These are phyloP conservation scores for Roridomyces roridus DNA, from an alignment of 768 basidiomycete species.

Conservation along the genomic window DNA sequence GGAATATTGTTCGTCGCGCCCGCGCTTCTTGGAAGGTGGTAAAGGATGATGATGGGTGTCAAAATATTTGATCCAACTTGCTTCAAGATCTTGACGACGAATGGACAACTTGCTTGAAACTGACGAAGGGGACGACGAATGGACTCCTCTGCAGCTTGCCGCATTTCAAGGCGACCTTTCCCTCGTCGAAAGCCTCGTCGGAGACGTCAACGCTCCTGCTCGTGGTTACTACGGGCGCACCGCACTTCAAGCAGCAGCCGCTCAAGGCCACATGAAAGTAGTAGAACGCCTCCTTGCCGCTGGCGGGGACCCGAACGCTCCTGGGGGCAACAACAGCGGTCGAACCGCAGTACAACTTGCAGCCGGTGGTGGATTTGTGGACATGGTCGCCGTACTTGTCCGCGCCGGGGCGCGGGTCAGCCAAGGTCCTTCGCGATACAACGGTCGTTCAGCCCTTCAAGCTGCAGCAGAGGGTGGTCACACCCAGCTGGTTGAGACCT, in stretches of 20 bases:
- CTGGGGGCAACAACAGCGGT: slow-evolving; percentile 19
- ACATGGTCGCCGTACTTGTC: slow-evolving; percentile 4
- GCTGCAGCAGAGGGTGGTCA: slow-evolving; percentile 17
- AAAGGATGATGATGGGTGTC: no score
- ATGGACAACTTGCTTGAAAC: no score
- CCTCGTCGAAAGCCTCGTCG: slow-evolving; percentile 10
- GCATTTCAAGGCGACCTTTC: slow-evolving; percentile 14
- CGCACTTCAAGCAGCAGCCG: slow-evolving; percentile 19
- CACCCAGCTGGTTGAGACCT: not conserved
- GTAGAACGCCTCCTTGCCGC: slow-evolving; percentile 11
- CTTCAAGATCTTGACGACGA: no score
- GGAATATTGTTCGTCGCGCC: slow-evolving; percentile 18
- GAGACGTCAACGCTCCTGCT: slow-evolving; percentile 20
- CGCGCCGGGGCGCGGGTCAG: slow-evolving; percentile 11
- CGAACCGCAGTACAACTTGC: slow-evolving; percentile 19
- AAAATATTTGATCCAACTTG: no score
- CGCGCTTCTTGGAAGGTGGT: not conserved
- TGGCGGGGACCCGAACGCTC: slow-evolving; percentile 13
- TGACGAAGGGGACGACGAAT: slow-evolving; percentile 20
- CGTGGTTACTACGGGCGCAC: slow-evolving; percentile 20
- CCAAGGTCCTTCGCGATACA: slow-evolving; percentile 6
- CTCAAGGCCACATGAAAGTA: slow-evolving; percentile 10
- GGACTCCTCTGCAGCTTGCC: slow-evolving; percentile 23
- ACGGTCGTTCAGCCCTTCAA: slow-evolving; percentile 16
- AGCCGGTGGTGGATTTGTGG: not conserved